phyloP scores from a whole-genome alignment of 2,329 filamentous ascomycete species.

The Dendryphion nanum region DNA sequence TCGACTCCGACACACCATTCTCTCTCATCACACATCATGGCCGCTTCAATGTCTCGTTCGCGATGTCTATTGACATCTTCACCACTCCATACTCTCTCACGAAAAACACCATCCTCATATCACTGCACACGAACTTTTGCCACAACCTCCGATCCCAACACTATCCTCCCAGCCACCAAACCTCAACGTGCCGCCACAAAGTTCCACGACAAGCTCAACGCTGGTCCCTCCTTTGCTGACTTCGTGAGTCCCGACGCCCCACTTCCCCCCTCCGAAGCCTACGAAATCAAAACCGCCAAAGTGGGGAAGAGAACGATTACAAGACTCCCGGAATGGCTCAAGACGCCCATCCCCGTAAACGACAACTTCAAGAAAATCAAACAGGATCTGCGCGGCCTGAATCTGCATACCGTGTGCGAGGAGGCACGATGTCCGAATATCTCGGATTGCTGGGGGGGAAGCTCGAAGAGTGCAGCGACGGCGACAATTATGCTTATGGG shows the following conservation, averaged over 20 bases:
- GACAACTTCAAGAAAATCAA: conserved; percentile 95
- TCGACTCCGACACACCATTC: too few relatives aligned
- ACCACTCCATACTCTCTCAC: conserved; percentile 15
- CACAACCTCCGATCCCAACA: conserved; percentile 24
- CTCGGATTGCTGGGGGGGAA: conserved; percentile 95
- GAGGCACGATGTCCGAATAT: conserved; percentile 98
- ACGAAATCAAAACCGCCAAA: conserved; percentile 60
- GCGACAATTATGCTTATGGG: conserved; percentile 99
- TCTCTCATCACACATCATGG: conserved; percentile 18
- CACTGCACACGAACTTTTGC: conserved; percentile 29
- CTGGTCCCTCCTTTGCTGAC: conserved; percentile 63
- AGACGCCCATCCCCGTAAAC: conserved; percentile 86
- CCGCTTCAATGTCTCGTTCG: conserved; percentile 31
- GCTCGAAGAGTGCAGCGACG: conserved; percentile 82
- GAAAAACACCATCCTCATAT: conserved; percentile 12
- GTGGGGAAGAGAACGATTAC: conserved; percentile 66
- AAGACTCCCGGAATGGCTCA: conserved; percentile 88
- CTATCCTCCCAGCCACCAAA: conserved; percentile 20
- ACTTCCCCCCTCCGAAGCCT: conserved; percentile 52
- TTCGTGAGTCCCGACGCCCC: conserved; percentile 53
- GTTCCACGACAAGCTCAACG: conserved; percentile 63
- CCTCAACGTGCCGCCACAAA: conserved; percentile 47
- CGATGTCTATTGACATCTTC: conserved; percentile 28
- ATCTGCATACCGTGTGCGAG: conserved; percentile 94
- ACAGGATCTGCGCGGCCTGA: conserved; percentile 83